Base-by-base conservation (phyloP, 2,329 filamentous ascomycete genomes). In the Aspergillus quadricinctus region DNA sequence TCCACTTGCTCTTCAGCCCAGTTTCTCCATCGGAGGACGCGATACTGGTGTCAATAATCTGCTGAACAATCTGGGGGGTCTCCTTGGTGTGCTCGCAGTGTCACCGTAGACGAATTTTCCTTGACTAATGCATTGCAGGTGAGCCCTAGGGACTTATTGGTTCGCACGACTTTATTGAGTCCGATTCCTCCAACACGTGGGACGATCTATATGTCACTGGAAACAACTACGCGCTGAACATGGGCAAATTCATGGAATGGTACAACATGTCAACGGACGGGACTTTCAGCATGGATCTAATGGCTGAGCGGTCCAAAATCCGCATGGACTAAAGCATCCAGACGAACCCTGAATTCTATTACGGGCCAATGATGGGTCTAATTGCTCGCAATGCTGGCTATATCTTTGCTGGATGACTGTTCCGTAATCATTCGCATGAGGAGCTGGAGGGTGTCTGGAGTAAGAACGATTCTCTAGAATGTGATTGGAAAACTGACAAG, bases 81-180 rank as follows among this genome's bases (percentile, higher is more conserved):
- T 81, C 3, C 65, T 81, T 0, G 73, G 74, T 71, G 64, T 54
- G 60, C 49, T 3, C 19, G 10, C 3, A 17, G 2, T 28, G 4
- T 7, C 6, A 48, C 45, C 21, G 23, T 2, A 4, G 27, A 37
- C 31, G 31, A 17, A 7, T 17, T 7, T 3, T 17, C 23, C 19
- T n/a, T 5, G 4, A 23, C 23, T 51, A 40, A 53, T n/a, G 3
- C 57, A 11, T 52, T 63, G 40, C 50, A 64, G 76, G 77, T 2
- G 72, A 72, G 17, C 79, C 79, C 0, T 75, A 76, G 45, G 80
- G 80, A 4, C 72, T 84, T 2, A 69, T 69, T 14, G 78, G 78
- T n/a, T 78, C 77, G 3, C 82, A 85, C 66, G 83, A 83, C 65
- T 77, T 79, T 54, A 80, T 83, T 62, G 82, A 84, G 70, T 71